Base-by-base conservation (phyloP, 345 rosid genomes). In the Hevea brasiliensis region DNA sequence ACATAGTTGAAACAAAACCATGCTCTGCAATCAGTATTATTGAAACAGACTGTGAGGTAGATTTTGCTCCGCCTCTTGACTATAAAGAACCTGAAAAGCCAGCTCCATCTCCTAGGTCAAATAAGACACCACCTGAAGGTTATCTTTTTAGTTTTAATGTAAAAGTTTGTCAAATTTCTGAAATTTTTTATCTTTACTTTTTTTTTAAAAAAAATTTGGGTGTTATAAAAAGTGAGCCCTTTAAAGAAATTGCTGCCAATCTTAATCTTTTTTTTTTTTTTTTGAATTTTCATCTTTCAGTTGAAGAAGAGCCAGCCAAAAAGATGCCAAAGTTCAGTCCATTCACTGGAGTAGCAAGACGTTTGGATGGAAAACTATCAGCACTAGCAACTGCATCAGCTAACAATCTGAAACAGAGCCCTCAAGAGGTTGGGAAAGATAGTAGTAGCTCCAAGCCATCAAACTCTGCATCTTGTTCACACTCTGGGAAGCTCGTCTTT, bases 1-100 rank as follows among this genome's bases (percentile, higher is more conserved):
- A 90, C 77, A 84, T 90, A 62, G 83, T 90, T 10, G 94, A 86
- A 64, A 74, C 90, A n/a, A 88, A 86, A 67, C 92, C 94, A 58
- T 81, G 85, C 57, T 7, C 79, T 45, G 94, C 92, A 41, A 78
- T 89, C 27, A 90, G 90, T 79, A 86, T 86, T 48, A 88, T 88
- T 29, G 94, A 89, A 72, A 88, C 94, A 4, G 94, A 88, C 64
- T 88, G 88, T 56, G 94, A 90, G 74, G 94, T 90, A 27, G 94
- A 85, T 78, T 90, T 88, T 45, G 89, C 89, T 58, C 85, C 86
- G 40, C 91, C 94, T 77, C 88, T 90, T 45, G 92, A 86, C 75
- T 86, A 84, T 66, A 84, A 80, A 80, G 94, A 86, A 76, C 82
- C 82, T 26, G 89, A 85, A 69, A 88, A 82, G 63, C 84, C 83